These are phyloP conservation scores for Xerocomus nothofagi DNA, from an alignment of 1,284 basidiomycete species.

Conservation along the genomic window DNA sequence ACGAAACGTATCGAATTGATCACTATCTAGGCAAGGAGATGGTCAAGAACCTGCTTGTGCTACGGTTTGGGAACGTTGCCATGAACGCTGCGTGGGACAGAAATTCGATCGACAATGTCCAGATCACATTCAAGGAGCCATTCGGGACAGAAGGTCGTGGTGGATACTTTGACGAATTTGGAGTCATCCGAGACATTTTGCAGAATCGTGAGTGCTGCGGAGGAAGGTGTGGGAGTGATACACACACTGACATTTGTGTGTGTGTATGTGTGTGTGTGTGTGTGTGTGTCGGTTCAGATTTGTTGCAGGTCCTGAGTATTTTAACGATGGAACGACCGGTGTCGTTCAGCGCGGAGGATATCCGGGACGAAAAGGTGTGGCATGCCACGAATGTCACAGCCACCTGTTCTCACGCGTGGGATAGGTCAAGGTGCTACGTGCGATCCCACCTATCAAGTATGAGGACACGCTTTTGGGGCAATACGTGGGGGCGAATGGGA, in stretches of 20 bases:
- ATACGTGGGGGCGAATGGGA: constrained; percentile 84
- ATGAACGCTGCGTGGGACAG: constrained; percentile 89
- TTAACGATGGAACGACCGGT: constrained; percentile 96
- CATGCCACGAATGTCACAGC: constrained; percentile 14
- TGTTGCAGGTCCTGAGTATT: constrained; percentile 90
- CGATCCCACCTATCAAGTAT: constrained; percentile 79
- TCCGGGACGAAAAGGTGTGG: constrained; percentile 91
- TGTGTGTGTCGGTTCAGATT: too few relatives aligned
- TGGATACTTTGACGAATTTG: constrained; percentile 98
- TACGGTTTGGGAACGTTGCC: constrained; percentile 92
- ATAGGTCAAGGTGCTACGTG: constrained; percentile 91
- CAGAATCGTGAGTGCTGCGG: constrained; percentile 82
- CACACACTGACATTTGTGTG: constrained; percentile 11
- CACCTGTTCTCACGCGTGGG: constrained; percentile 17
- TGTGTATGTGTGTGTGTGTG: too few relatives aligned
- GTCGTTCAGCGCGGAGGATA: constrained; percentile 95
- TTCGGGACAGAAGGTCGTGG: constrained; percentile 97
- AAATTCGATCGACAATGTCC: constrained; percentile 91
- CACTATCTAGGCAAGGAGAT: constrained; percentile 99
- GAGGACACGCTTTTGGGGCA: constrained; percentile 88
- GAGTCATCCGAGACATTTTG: constrained; percentile 93
- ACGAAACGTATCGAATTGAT: constrained; percentile 97
- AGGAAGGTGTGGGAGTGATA: constrained; percentile 7
- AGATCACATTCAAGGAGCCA: constrained; percentile 98
- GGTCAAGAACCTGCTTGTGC: constrained; percentile 95